phyloP scores from a whole-genome alignment of 352 stramenopile species.

The Pythium phragmitis region DNA sequence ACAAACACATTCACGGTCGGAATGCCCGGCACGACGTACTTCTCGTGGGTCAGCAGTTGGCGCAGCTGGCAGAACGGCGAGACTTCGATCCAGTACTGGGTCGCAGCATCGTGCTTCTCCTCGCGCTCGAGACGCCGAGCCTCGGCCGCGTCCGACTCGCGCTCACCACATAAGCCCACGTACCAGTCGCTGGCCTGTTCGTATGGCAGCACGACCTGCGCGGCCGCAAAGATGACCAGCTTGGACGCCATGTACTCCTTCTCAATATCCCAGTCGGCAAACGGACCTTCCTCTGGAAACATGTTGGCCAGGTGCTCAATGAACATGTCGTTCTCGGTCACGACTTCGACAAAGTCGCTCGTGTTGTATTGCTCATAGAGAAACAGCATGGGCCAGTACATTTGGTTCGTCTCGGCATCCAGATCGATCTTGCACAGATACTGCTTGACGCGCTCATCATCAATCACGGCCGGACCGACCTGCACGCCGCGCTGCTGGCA shows the following conservation, averaged over 20 bases:
- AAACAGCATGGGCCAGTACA: constrained; percentile 84
- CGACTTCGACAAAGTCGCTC: constrained; percentile 81
- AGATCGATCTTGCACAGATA: constrained; percentile 83
- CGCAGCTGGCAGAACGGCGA: constrained; percentile 79
- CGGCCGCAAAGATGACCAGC: constrained; percentile 71
- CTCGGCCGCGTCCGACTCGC: constrained; percentile 71
- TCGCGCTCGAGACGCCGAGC: constrained; percentile 56
- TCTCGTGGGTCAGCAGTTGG: constrained; percentile 63
- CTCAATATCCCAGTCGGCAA: constrained; percentile 74
- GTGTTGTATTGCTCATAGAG: constrained; percentile 85
- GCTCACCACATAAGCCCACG: constrained; percentile 68
- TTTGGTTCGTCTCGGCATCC: constrained; percentile 52
- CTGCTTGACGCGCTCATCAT: constrained; percentile 78
- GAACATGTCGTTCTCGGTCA: constrained; percentile 77
- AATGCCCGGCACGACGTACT: constrained; percentile 84
- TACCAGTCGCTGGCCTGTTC: constrained; percentile 68
- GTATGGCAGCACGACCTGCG: constrained; percentile 73
- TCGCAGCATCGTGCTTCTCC: constrained; percentile 75
- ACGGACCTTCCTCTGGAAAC: constrained; percentile 86
- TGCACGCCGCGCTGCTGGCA: constrained; percentile 60
- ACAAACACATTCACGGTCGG: constrained; percentile 86
- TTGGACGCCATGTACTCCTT: constrained; percentile 75
- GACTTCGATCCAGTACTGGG: constrained; percentile 74
- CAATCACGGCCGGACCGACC: constrained; percentile 71
- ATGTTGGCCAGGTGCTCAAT: constrained; percentile 89